These are phyloP conservation scores for Scytalidium sp. DNA, from an alignment of 2,329 filamentous ascomycete genomes.

Conservation along the genomic window DNA sequence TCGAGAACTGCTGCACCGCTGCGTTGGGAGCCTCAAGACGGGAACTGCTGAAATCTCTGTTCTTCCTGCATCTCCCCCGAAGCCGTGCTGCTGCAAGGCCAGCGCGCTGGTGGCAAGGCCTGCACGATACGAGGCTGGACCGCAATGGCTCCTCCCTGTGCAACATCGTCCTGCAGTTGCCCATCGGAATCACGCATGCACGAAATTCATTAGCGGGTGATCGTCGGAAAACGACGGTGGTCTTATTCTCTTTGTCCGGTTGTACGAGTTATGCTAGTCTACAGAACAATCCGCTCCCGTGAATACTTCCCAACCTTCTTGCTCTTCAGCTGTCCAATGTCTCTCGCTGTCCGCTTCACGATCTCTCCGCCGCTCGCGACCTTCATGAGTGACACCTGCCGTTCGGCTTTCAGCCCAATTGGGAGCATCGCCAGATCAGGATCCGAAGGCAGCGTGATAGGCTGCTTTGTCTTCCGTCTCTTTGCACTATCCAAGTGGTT, in stretches of 20 bases:
- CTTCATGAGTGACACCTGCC: conserved; percentile 51
- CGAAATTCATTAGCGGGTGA: neutral
- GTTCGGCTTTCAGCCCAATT: conserved; percentile 65
- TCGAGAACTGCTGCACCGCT: no score
- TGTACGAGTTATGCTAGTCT: no score
- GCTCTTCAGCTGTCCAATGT: conserved; percentile 74
- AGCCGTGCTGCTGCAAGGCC: neutral
- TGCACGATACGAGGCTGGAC: neutral
- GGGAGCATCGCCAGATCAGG: conserved; percentile 55
- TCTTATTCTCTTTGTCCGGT: neutral
- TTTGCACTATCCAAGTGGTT: conserved; percentile 3
- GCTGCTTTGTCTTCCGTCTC: conserved; percentile 35
- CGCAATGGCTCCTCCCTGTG: no score
- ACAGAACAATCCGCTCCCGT: conserved; percentile 72
- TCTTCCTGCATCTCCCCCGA: neutral
- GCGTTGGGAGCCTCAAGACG: neutral
- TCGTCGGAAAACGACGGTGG: neutral
- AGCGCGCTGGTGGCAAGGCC: neutral
- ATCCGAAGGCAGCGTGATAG: conserved; percentile 43
- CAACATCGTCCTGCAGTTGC: no score
- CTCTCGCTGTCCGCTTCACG: conserved; percentile 63
- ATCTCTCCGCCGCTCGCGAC: conserved; percentile 68
- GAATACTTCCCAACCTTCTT: conserved; percentile 81
- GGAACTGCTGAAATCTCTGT: neutral
- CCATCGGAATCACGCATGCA: neutral